phyloP scores from a whole-genome alignment of 2,329 filamentous ascomycete genomes.

The Fusarium gaditjirri region DNA sequence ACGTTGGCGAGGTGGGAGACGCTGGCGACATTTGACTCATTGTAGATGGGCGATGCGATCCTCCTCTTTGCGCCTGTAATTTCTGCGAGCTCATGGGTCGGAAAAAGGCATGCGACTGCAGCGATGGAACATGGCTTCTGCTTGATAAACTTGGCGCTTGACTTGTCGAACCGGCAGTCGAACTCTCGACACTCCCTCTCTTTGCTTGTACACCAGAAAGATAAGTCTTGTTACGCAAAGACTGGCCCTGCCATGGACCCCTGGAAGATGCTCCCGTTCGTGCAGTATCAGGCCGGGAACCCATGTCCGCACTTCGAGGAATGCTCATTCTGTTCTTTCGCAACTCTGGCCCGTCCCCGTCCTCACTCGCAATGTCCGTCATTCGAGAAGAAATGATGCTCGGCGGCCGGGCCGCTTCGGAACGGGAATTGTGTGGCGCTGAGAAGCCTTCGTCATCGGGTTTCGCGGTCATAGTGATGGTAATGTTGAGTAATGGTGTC shows the following conservation, averaged over 20 bases:
- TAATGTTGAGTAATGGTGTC: constrained; percentile 25
- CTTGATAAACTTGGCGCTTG: constrained; percentile 70
- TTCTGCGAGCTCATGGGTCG: constrained; percentile 96
- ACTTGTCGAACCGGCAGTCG: constrained; percentile 64
- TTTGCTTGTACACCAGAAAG: constrained; percentile 57
- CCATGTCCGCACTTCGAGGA: constrained; percentile 54
- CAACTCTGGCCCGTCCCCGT: constrained; percentile 58
- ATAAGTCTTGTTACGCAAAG: constrained; percentile 63
- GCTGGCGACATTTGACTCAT: constrained; percentile 50
- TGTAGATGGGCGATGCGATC: constrained; percentile 60
- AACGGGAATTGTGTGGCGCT: constrained; percentile 53
- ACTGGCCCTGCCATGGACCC: constrained; percentile 63
- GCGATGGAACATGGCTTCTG: constrained; percentile 87
- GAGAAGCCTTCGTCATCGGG: constrained; percentile 54
- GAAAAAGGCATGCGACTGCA: constrained; percentile 92
- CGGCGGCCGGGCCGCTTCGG: constrained; percentile 61
- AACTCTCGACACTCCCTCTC: constrained; percentile 55
- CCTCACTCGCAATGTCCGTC: constrained; percentile 71
- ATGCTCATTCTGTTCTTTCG: constrained; percentile 44
- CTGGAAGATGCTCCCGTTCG: constrained; percentile 57
- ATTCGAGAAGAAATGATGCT: constrained; percentile 79
- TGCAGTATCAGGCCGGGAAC: constrained; percentile 65
- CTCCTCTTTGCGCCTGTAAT: constrained; percentile 85
- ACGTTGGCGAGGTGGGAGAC: constrained; percentile 31
- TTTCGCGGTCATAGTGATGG: constrained; percentile 49